Base-by-base conservation (phyloP, 345 rosid species). In the Euphorbia peplus region DNA sequence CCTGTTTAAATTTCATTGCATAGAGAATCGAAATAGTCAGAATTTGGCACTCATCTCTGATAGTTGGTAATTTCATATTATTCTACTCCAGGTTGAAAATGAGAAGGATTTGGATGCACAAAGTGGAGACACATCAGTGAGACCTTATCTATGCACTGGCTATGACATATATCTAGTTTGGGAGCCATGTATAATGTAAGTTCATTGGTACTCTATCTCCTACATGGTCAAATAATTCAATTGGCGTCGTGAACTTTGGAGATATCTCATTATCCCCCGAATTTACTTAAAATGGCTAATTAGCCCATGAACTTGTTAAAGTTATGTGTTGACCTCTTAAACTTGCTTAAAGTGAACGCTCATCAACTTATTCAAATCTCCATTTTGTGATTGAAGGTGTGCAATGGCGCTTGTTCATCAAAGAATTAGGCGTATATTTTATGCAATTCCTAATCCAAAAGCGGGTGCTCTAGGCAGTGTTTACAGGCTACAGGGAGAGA, bases 401-500 rank as follows among this genome's bases (percentile, higher is more conserved):
- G 97, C 98, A 15, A 93, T 91, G 98, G 97, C 96, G 15, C 90
- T 91, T 30, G 90, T 91, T 65, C 97, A 89, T 79, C 92, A 92
- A 66, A 81, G 92, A 80, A 62, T 92, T 35, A 85, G 86, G 71
- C 95, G 95, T 1, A 88, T 88, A 63, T 88, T 90, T 77, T 91
- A 80, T 25, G 91, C 89, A 55, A 79, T 86, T 57, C 92, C 89
- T 12, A 93, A 93, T 69, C 81, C 81, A 5, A 75, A 66, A 3
- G 86, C 88, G 1, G 95, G 98, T 4, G 89, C 90, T 3, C 64
- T 91, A 37, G 96, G 96, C 64, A 82, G 97, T 26, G 75, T 89
- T 80, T 82, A 87, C 66, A 88, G 92, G 30, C 79, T 89, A 6
- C 98, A 91, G 68, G 98, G 97, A 2, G 96, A 89, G 78, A 91